These are phyloP conservation scores for Piloderma croceum DNA, from an alignment of 768 basidiomycete species.

Conservation along the genomic window DNA sequence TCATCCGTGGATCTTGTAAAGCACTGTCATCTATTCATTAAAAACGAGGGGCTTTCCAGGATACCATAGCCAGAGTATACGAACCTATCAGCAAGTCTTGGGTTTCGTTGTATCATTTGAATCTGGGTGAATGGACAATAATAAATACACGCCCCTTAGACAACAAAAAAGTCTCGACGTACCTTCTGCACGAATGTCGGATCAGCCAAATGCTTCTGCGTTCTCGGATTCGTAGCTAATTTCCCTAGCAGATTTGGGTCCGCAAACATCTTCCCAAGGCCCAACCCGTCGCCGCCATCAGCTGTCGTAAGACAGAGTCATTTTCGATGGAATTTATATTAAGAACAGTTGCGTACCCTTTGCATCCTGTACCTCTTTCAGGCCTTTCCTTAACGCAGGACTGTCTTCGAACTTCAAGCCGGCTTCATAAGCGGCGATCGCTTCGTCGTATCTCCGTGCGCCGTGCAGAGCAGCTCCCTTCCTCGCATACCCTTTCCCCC, in stretches of 20 bases:
- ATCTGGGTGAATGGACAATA: slow-evolving; percentile 36
- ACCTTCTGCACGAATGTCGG: slow-evolving; percentile 74
- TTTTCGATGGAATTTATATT: no score
- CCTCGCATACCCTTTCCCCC: slow-evolving; percentile 87
- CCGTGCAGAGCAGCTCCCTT: slow-evolving; percentile 94
- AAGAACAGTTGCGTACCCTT: slow-evolving; percentile 71
- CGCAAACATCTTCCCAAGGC: slow-evolving; percentile 70
- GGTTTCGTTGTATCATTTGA: slow-evolving; percentile 62
- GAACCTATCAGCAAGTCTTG: slow-evolving; percentile 54
- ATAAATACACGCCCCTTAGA: slow-evolving; percentile 5
- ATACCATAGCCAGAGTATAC: slow-evolving; percentile 16
- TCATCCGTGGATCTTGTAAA: slow-evolving; percentile 85
- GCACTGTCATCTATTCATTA: slow-evolving; percentile 35
- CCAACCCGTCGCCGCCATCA: slow-evolving; percentile 44
- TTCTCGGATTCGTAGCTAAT: slow-evolving; percentile 82
- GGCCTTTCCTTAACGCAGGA: slow-evolving; percentile 76
- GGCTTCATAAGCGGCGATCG: slow-evolving; percentile 75
- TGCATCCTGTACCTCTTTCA: slow-evolving; percentile 84
- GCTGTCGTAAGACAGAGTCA: no score
- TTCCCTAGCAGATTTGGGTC: slow-evolving; percentile 83
- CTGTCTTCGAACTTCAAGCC: slow-evolving; percentile 82
- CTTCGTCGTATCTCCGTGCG: slow-evolving; percentile 68
- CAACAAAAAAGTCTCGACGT: slow-evolving; percentile 5
- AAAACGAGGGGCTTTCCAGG: slow-evolving; percentile 5
- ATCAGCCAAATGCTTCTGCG: slow-evolving; percentile 78